A percentile compares a stretch with the other conserved stretches of the same genome.
phyloP scores from a whole-genome alignment of 2,329 filamentous ascomycete genomes.

The Stachybotrys chlorohalonatus region DNA sequence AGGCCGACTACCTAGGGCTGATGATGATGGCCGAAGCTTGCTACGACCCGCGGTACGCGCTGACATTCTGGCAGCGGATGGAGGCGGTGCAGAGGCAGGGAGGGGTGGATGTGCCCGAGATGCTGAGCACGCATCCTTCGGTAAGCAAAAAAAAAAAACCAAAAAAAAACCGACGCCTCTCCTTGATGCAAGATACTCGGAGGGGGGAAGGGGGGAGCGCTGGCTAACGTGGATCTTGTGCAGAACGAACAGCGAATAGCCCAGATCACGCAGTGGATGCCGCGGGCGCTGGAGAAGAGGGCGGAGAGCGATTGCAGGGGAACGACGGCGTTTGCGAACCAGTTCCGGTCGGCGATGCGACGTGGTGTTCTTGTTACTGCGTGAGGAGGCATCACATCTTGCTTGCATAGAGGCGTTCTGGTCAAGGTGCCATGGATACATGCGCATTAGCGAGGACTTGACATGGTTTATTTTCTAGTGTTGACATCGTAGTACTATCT shows the following conservation, averaged over 20 bases:
- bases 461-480: too few relatives aligned
- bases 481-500: too few relatives aligned
- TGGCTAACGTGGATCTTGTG: background rate
- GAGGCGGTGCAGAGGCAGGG: slow-evolving; percentile 32
- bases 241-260: slow-evolving; percentile 54
- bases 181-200: background rate
- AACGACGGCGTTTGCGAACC: slow-evolving; percentile 41
- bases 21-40: slow-evolving; percentile 79
- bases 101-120: slow-evolving; percentile 52
- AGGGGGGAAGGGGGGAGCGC: too few relatives aligned
- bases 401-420: too few relatives aligned
- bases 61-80: slow-evolving; percentile 61
- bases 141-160: too few relatives aligned
- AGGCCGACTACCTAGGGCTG: slow-evolving; percentile 73
- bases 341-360: slow-evolving; percentile 39
- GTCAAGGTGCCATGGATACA: too few relatives aligned
- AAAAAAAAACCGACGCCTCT: background rate
- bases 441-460: too few relatives aligned
- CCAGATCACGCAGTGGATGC: slow-evolving; percentile 56
- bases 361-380: slow-evolving; percentile 13
- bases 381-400: background rate
- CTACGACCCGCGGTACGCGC: slow-evolving; percentile 60
- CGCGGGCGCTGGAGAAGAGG: slow-evolving; percentile 45
- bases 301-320: slow-evolving; percentile 44
- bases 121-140: slow-evolving; percentile 69